Evolutionary conservation across 345 rosid species (phyloP).

Genomic region (Rubroshorea leprosula): DNA sequence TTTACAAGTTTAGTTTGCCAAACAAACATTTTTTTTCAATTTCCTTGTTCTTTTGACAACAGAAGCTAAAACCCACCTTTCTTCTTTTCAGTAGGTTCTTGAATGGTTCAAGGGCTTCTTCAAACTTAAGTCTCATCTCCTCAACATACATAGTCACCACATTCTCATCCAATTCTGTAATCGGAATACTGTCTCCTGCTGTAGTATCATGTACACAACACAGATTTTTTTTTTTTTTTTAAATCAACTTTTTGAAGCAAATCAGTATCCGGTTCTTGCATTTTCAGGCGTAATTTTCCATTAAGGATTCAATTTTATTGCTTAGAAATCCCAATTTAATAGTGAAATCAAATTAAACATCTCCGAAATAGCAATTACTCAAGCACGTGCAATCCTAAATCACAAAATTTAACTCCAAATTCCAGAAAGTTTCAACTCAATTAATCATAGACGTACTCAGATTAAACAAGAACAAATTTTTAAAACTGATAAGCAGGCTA

Average conservation of each 20-base stretch:
- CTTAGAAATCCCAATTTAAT: too few relatives aligned
- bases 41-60: too few relatives aligned
- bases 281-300: too few relatives aligned
- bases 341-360: neutral
- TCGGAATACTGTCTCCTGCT: slow-evolving; percentile 61
- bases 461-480: too few relatives aligned
- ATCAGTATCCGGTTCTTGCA: too few relatives aligned
- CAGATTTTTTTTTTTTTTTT: neutral
- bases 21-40: neutral
- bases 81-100: slow-evolving; percentile 40
- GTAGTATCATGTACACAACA: neutral
- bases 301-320: too few relatives aligned
- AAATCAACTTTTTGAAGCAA: neutral
- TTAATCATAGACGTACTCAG: neutral
- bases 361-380: neutral
- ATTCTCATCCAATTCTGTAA: slow-evolving; percentile 59
- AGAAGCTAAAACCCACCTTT: slow-evolving; percentile 27
- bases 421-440: neutral
- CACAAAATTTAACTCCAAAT: neutral
- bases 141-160: slow-evolving; percentile 55
- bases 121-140: slow-evolving; percentile 44
- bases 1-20: neutral
- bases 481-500: too few relatives aligned
- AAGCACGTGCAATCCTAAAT: neutral
- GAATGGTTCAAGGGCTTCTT: slow-evolving; percentile 50